Evolutionary conservation across 352 stramenopile species (phyloP), one percentile per base, ranked within the genome.

Genomic region (Phytophthora sp.): DNA sequence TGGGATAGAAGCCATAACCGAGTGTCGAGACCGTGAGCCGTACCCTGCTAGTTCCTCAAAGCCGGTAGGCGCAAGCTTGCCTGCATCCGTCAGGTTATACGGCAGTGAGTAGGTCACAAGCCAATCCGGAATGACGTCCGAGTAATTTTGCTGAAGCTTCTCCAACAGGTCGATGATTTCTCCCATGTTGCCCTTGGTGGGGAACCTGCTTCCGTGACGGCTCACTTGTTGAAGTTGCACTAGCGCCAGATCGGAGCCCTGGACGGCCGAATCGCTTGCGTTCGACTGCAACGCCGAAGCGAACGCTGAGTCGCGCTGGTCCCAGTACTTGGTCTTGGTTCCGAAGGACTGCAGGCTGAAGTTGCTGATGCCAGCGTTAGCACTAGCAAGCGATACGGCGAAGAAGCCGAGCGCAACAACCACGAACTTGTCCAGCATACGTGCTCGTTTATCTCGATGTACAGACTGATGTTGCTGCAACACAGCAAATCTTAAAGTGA

Each of bases 171-270:
- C 30, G 30, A 75, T 52, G 50, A 87, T 80, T 50, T 91, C 77
- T 13, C 62, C 46, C 49, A 80, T 89, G 39, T 84, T 79, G 30
- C 63, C 56, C 16, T 78, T 70, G 16, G 79, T 90, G 6, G 80
- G 84, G 56, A 55, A 93, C 63, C 82, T 68, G 29, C 84, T 81
- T 18, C 83, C 83, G 39, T 91, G 83, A 7, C 79, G 79, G 24
- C 69, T 73, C 35, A 91, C 66, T 33, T 90, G 45, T 45, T 90
- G 80, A 33, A 80, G 65, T 54, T 90, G 83, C 20, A 87, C 53
- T 27, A 89, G 56, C 26, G 80, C 61, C 11, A 89, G 69, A 26
- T 85, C 62, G 5, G 47, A 50, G 1, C 8, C n/a, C 23, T 77
- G 50, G 16, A 74, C 30, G 4, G 62, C 54, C 35, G 39, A 45